phyloP scores from a whole-genome alignment of 2,329 filamentous ascomycete genomes.

The Talaromyces amestolkiae region DNA sequence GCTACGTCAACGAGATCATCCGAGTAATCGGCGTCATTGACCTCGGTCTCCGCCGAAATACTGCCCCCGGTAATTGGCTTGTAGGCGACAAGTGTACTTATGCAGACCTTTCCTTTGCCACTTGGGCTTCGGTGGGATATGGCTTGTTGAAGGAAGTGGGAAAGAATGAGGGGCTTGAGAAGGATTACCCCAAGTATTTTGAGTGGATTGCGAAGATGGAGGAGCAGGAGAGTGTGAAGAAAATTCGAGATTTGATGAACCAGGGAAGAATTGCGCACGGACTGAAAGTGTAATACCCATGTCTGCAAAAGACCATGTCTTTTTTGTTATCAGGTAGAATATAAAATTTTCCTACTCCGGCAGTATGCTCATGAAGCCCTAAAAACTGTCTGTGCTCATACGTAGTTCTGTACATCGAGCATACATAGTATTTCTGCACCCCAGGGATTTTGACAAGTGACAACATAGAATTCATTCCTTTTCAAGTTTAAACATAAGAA shows the following conservation, averaged over 20 bases:
- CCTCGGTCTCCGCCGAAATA: slow-evolving; percentile 23
- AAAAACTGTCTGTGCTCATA: neutral
- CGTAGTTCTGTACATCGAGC: too few relatives aligned
- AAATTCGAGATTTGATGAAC: slow-evolving; percentile 1
- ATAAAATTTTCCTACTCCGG: slow-evolving; percentile 23
- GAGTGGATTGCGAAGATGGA: slow-evolving; percentile 2
- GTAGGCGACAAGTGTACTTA: slow-evolving; percentile 12
- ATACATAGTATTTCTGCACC: too few relatives aligned
- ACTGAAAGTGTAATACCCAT: slow-evolving; percentile 5
- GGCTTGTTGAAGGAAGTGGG: slow-evolving; percentile 12
- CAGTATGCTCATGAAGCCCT: slow-evolving; percentile 7
- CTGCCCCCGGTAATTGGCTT: neutral
- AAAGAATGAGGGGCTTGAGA: neutral
- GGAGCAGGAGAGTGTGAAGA: slow-evolving; percentile 6
- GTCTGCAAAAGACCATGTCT: neutral
- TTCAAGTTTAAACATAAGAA: too few relatives aligned
- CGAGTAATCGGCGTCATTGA: slow-evolving; percentile 12
- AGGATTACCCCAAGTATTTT: neutral
- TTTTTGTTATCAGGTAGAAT: neutral
- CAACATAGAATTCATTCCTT: too few relatives aligned
- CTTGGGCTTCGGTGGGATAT: slow-evolving; percentile 7
- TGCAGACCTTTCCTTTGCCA: slow-evolving; percentile 8
- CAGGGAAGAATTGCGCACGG: slow-evolving; percentile 7
- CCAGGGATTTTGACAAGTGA: too few relatives aligned
- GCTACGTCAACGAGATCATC: slow-evolving; percentile 9